Conservation (phyloP, 495 filamentous ascomycete species). For the Neurospora sp. region DNA sequence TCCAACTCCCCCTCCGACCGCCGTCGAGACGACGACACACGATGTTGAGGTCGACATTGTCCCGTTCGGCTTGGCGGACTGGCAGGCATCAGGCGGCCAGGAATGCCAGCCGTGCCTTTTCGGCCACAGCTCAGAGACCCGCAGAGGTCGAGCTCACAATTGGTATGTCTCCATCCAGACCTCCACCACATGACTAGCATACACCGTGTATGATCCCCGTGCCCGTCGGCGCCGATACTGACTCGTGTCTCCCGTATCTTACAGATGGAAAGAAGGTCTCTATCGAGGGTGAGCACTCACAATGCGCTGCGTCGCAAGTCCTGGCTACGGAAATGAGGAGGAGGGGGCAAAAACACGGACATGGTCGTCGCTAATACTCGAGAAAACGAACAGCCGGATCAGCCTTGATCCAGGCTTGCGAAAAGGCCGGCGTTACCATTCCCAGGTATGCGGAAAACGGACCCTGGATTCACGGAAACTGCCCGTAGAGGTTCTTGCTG, state of each 20-base stretch:
- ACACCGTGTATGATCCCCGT: neutral
- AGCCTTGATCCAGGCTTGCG: slow-evolving; percentile 96
- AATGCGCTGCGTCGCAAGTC: neutral
- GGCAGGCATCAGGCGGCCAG: slow-evolving; percentile 54
- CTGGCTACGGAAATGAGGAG: neutral
- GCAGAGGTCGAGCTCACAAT: slow-evolving; percentile 94
- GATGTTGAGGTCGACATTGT: slow-evolving; percentile 82
- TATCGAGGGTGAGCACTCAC: slow-evolving; percentile 63
- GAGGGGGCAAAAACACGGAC: neutral
- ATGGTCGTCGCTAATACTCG: slow-evolving; percentile 6
- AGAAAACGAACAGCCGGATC: slow-evolving; percentile 55
- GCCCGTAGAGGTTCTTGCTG: slow-evolving; percentile 21
- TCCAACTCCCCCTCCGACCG: slow-evolving; percentile 23
- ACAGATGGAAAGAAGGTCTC: slow-evolving; percentile 93
- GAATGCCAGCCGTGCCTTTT: slow-evolving; percentile 57
- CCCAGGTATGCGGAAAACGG: slow-evolving; percentile 50
- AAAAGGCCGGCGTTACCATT: slow-evolving; percentile 88
- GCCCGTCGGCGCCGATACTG: slow-evolving; percentile 16
- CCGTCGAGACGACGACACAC: slow-evolving; percentile 43
- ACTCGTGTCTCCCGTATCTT: slow-evolving; percentile 10
- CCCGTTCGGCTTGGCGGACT: slow-evolving; percentile 76
- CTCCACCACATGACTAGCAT: neutral
- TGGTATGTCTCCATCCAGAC: slow-evolving; percentile 45
- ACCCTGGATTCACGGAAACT: neutral
- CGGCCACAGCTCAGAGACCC: slow-evolving; percentile 56